These are phyloP conservation scores for Cucumis hystrix DNA, from an alignment of 306 rosid genomes.

Conservation along the genomic window DNA sequence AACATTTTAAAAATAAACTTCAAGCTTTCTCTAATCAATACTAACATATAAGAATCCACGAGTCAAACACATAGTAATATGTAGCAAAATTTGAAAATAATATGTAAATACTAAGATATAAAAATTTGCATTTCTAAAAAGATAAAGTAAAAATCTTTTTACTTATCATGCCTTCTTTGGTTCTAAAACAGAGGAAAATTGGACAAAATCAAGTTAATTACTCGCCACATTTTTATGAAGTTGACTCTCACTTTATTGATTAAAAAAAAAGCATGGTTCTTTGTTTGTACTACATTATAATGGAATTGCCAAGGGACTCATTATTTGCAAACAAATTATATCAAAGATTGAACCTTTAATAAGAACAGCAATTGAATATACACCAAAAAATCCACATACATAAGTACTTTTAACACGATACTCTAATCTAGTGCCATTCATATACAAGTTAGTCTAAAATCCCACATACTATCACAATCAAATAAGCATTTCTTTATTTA, in stretches of 20 bases:
- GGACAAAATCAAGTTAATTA: not conserved
- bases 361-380: no score
- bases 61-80: no score
- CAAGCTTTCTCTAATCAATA: no score
- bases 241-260: not conserved
- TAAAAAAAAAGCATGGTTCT: not conserved
- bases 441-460: not conserved
- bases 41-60: no score
- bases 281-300: not conserved
- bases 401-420: not conserved
- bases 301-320: not conserved
- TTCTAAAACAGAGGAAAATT: not conserved
- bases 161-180: not conserved
- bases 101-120: not conserved
- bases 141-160: not conserved
- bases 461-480: not conserved
- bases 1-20: no score
- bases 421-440: no score
- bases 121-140: not conserved
- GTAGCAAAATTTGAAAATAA: no score
- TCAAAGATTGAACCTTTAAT: not conserved
- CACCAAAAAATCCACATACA: not conserved
- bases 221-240: not conserved
- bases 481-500: not conserved
- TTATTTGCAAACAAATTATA: no score